A percentile compares a stretch with the other conserved stretches of the same genome.
Conservation (phyloP, 1,284 basidiomycete species). For the Cutaneotrichosporon sp. region DNA sequence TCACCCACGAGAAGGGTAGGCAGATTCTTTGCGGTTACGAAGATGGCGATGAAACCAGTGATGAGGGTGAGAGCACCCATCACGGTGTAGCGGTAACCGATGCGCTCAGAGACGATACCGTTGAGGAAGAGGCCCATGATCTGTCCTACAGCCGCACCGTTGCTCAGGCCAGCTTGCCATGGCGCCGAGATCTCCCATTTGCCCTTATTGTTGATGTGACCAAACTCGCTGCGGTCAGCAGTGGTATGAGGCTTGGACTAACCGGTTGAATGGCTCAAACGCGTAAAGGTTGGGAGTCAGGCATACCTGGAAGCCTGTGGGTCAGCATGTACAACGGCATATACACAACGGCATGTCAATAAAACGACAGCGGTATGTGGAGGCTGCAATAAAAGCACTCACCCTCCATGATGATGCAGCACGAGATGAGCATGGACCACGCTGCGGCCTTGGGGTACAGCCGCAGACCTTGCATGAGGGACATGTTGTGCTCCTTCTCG, state of each 20-base stretch:
- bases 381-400: background rate
- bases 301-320: conserved; percentile 36
- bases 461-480: conserved; percentile 38
- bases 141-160: conserved; percentile 45
- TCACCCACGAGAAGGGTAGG: conserved; percentile 34
- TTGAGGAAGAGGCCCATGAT: conserved; percentile 50
- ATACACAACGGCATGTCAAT: no score
- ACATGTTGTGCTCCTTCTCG: conserved; percentile 47
- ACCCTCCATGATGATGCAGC: conserved; percentile 53
- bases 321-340: background rate
- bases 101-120: conserved; percentile 47
- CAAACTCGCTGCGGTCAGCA: conserved; percentile 28
- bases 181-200: conserved; percentile 49
- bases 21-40: conserved; percentile 38
- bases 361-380: no score
- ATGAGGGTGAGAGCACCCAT: conserved; percentile 33
- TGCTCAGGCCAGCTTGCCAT: conserved; percentile 52
- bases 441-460: conserved; percentile 51
- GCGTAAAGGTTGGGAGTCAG: conserved; percentile 46
- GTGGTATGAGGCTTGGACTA: no score
- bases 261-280: conserved; percentile 39
- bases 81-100: conserved; percentile 44
- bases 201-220: conserved; percentile 32
- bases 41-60: conserved; percentile 38
- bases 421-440: conserved; percentile 50